Evolutionary conservation across 306 rosid species (phyloP).

Genomic region (apple (Malus domestica)): DNA sequence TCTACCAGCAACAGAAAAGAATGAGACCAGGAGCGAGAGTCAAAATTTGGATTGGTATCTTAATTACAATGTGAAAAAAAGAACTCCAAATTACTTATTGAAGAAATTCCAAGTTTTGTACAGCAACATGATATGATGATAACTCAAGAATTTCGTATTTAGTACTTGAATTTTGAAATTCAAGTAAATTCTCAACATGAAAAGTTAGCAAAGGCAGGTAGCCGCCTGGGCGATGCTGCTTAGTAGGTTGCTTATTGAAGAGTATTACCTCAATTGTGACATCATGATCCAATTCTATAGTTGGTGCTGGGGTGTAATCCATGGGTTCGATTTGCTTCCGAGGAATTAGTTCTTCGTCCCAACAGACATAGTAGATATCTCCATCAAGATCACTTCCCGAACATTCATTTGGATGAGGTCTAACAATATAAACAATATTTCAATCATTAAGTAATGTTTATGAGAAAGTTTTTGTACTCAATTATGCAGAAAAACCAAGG

Average conservation of each 20-base stretch:
- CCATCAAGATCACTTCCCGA: conserved; percentile 92
- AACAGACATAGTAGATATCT: conserved; percentile 67
- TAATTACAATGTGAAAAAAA: no score
- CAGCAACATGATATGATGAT: not conserved
- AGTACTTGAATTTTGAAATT: no score
- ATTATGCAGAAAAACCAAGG: not conserved
- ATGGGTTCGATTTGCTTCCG: conserved; percentile 29
- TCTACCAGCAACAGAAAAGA: no score
- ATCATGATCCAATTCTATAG: conserved; percentile 34
- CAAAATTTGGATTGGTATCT: no score
- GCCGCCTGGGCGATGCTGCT: no score
- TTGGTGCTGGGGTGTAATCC: conserved; percentile 58
- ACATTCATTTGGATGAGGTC: conserved; percentile 91
- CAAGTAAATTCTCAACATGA: no score
- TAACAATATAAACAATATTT: conserved; percentile 16
- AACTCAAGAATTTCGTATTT: not conserved
- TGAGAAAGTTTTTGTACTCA: not conserved
- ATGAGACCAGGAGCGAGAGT: no score
- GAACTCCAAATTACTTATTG: no score
- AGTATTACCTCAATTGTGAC: conserved; percentile 63
- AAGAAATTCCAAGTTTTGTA: no score
- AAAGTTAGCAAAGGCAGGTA: not conserved
- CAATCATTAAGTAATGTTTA: conserved; percentile 7
- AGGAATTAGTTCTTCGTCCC: conserved; percentile 72
- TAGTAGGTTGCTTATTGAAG: not conserved